Evolutionary conservation across 768 basidiomycete species (phyloP).

Genomic region (Gyrodon lividus): DNA sequence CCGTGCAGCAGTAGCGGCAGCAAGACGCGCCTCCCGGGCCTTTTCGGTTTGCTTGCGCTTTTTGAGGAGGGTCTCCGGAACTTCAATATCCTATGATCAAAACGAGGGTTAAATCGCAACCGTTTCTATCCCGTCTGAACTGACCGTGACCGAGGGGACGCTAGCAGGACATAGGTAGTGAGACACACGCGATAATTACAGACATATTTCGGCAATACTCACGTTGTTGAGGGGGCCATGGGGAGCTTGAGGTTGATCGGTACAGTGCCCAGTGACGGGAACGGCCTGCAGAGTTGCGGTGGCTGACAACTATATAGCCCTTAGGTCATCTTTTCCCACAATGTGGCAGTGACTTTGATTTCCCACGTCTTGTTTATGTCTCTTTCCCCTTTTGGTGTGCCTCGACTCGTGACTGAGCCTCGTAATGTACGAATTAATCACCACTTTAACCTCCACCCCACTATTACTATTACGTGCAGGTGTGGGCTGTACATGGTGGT

Average conservation of each 20-base stretch:
- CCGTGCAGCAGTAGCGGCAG: constrained; percentile 77
- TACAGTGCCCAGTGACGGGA: constrained; percentile 22
- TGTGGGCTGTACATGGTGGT: too few relatives aligned
- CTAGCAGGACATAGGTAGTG: constrained; percentile 20
- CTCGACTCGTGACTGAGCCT: too few relatives aligned
- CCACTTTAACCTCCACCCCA: too few relatives aligned
- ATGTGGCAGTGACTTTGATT: background rate
- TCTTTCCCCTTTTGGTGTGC: too few relatives aligned
- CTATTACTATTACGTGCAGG: too few relatives aligned
- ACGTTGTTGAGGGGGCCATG: constrained; percentile 57
- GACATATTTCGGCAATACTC: constrained; percentile 27
- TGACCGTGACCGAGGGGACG: constrained; percentile 48
- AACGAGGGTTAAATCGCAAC: constrained; percentile 13
- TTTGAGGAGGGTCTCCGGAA: constrained; percentile 99
- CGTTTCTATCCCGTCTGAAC: constrained; percentile 17
- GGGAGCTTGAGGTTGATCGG: constrained; percentile 36
- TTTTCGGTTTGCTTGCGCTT: constrained; percentile 98
- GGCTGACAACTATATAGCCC: constrained; percentile 41
- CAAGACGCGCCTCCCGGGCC: constrained; percentile 89
- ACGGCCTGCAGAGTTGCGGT: constrained; percentile 24
- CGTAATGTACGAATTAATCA: too few relatives aligned
- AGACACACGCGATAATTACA: background rate
- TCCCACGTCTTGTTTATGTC: too few relatives aligned
- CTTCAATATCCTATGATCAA: constrained; percentile 74
- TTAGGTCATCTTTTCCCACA: constrained; percentile 31